Evolutionary conservation across 225 moss, liverwort and hornwort species (phyloP), one percentile per base, ranked within the genome.

Genomic region (Takakia lepidozioides): DNA sequence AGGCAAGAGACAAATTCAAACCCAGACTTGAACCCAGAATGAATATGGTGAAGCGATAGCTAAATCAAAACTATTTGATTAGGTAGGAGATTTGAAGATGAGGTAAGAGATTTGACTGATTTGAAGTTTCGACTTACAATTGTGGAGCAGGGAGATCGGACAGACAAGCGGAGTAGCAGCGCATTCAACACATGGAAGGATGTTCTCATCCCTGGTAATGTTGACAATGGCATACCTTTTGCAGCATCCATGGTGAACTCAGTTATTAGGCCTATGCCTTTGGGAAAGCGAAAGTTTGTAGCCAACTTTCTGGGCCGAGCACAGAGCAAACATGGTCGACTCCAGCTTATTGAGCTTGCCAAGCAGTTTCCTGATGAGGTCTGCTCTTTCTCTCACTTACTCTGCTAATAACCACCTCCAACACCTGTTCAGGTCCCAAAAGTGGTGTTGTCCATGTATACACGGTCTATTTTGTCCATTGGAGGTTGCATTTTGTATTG

Each of bases 101-200:
- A 32, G 10, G 6, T 5, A 32, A 32, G 30, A 32, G 30, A 5
- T 32, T 29, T 13, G 27, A 50, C 14, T 14, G 26, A 27, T 5
- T 5, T 32, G 30, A 32, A 32, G 10, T 4, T 4, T 32, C 30
- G 10, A 4, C 30, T 23, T 24, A 23, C 1, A 20, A 11, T 23
- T 22, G 20, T 45, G 45, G 49, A 62, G 73, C 62, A 85, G 77
- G 85, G 81, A 23, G 85, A 85, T 52, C 77, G 76, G 68, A 78
- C 74, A 47, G 81, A 81, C 49, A 85, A 81, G 49, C 73, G 67
- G 60, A 62, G 46, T 10, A 71, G 70, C 56, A 81, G 73, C 56
- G 46, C 81, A 45, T 85, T 85, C 65, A 77, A 77, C 55, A 85
- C 81, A 16, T 85, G 81, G 85, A 85, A 85, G 68, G 85, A 85